These are phyloP conservation scores for Pleurotus ostreatus DNA, from an alignment of 768 basidiomycete genomes.

Conservation along the genomic window DNA sequence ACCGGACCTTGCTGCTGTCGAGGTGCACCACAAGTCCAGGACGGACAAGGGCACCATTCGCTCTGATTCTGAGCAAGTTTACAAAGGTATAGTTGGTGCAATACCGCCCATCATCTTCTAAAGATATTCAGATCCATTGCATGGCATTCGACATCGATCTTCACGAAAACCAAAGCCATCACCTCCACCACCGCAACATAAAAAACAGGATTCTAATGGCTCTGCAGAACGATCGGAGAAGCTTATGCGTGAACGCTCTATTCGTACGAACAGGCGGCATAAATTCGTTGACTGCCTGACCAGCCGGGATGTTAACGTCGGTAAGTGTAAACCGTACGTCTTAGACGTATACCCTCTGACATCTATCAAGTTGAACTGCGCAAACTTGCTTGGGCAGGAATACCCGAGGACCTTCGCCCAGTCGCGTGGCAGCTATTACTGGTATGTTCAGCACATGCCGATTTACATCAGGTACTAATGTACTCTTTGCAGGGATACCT, in stretches of 20 bases:
- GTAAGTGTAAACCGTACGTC: conserved; percentile 34
- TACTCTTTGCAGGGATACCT: conserved; percentile 72
- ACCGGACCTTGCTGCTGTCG: conserved; percentile 21
- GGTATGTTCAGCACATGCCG: conserved; percentile 40
- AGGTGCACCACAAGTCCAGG: conserved; percentile 35
- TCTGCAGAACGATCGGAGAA: conserved; percentile 50
- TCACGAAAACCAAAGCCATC: conserved; percentile 34
- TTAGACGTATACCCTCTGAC: not conserved
- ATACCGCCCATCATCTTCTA: conserved; percentile 20
- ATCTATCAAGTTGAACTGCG: conserved; percentile 66
- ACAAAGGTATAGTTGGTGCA: conserved; percentile 53
- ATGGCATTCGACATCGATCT: conserved; percentile 42
- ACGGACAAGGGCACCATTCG: conserved; percentile 49
- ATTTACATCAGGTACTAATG: conserved; percentile 8
- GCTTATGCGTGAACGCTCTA: conserved; percentile 69
- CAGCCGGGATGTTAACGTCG: conserved; percentile 77
- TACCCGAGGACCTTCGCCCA: conserved; percentile 82
- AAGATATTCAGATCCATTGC: conserved; percentile 50
- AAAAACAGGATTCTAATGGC: conserved; percentile 18
- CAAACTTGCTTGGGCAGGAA: conserved; percentile 93
- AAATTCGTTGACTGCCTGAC: conserved; percentile 82
- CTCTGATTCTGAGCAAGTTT: conserved; percentile 68
- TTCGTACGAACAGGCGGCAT: conserved; percentile 70
- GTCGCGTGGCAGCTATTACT: conserved; percentile 93
- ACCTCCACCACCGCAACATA: conserved; percentile 17